Base-by-base conservation (phyloP, 306 rosid genomes). In the Trichosanthes cucumerina region DNA sequence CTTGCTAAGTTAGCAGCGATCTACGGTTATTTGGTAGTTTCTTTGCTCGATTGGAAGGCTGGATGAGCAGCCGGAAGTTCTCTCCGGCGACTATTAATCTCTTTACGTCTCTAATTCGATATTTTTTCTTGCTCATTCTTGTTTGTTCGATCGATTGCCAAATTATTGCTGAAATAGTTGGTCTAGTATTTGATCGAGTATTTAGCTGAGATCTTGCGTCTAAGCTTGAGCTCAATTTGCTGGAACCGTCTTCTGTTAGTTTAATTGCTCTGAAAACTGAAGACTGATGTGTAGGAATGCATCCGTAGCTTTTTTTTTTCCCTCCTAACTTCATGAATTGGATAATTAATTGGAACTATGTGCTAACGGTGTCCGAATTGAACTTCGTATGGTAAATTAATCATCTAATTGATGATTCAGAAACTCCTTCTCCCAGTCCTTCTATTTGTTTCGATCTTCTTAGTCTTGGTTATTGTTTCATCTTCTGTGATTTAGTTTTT, bases 1-100 rank as follows among this genome's bases (percentile, higher is more conserved):
- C 80, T 85, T 69, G 76, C 68, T 78, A 34, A 80, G 80, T 80
- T 71, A n/a, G 72, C 6, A 19, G 66, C 86, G 96, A 95, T 92
- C 96, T 88, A 79, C 31, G 38, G 63, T 50, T 14, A 47, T 47
- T 64, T 39, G 26, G n/a, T 26, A 18, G 23, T 84, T 86, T 77
- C 47, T 80, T 68, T 43, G 82, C 31, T 76, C 62, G 16, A 28
- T 15, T 76, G 66, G 57, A 77, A 68, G 83, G 81, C 49, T 76
- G 11, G 63, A 56, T 72, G 12, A 24, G 52, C 78, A 88, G 71
- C 84, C 81, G 79, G 86, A 57, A 76, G 39, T 76, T 65, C 70
- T 75, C 65, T 69, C 84, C 80, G 88, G 83, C 59, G 54, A 43
- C 59, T 56, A 15, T 24, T 77, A 8, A 15, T 18, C 65, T 76